A percentile compares a stretch with the other conserved stretches of the same genome.
These are phyloP conservation scores for Reutealis trisperma DNA, from an alignment of 345 rosid species.

Conservation along the genomic window DNA sequence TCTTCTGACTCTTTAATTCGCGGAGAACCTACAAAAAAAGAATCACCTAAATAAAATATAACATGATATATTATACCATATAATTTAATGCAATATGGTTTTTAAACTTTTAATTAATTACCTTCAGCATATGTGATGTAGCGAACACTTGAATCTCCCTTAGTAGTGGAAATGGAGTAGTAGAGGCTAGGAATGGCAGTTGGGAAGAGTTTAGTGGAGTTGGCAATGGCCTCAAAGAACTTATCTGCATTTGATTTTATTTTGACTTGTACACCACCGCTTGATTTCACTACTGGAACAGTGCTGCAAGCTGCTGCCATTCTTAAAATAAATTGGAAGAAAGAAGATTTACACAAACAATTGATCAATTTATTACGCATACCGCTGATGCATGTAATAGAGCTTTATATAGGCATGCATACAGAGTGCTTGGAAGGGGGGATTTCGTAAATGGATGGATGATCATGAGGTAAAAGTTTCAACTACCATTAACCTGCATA, in stretches of 20 bases:
- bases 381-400: too few species aligned
- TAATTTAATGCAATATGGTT: too few species aligned
- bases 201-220: neutral
- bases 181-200: neutral
- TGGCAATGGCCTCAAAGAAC: conserved; percentile 4
- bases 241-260: neutral
- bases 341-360: neutral
- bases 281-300: neutral
- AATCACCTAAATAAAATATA: neutral
- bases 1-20: neutral
- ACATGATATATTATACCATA: neutral
- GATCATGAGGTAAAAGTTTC: neutral
- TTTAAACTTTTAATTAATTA: neutral
- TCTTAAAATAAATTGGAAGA: neutral
- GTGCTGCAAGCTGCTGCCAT: neutral
- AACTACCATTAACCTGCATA: neutral
- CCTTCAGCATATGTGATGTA: neutral
- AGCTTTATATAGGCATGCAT: neutral
- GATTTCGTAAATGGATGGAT: neutral
- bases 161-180: neutral
- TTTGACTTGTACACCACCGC: conserved; percentile 3
- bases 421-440: neutral
- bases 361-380: neutral
- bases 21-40: neutral
- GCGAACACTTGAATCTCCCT: neutral